These are phyloP conservation scores for Tetraselmis chui DNA, from an alignment of 139 green algal genomes.

Conservation along the genomic window DNA sequence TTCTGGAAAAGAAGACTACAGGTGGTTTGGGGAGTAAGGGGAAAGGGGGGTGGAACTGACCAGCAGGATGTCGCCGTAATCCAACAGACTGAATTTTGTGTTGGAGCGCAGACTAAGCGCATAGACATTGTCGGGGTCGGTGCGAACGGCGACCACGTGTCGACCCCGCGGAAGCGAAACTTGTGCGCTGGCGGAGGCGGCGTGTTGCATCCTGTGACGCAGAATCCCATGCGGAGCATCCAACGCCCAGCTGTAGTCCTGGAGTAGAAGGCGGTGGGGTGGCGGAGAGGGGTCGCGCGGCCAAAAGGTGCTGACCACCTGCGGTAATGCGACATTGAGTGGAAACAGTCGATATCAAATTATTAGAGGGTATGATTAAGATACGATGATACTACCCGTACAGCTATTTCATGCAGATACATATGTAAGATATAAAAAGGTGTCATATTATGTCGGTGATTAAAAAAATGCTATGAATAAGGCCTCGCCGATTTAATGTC, in stretches of 20 bases:
- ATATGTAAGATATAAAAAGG: no score
- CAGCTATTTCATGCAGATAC: no score
- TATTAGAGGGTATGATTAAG: no score
- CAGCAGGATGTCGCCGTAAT: background rate
- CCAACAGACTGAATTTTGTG: background rate
- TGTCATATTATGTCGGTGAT: no score
- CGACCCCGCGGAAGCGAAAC: background rate
- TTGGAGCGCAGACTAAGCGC: background rate
- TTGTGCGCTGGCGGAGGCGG: background rate
- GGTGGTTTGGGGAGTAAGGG: no score
- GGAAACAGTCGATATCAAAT: no score
- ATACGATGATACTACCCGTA: no score
- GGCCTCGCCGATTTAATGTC: no score
- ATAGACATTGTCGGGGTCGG: background rate
- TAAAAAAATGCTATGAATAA: no score
- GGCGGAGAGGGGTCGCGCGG: background rate
- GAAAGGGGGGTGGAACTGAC: no score
- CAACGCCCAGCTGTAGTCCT: background rate
- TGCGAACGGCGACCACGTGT: background rate
- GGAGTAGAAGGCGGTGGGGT: background rate
- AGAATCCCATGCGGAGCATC: background rate
- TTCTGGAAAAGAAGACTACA: no score
- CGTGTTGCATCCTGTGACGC: background rate
- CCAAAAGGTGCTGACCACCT: background rate
- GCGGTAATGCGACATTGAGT: no score